Evolutionary conservation across 139 green algal genomes (phyloP), one percentile per base, ranked within the genome.

Genomic region (Micractinium sp.): DNA sequence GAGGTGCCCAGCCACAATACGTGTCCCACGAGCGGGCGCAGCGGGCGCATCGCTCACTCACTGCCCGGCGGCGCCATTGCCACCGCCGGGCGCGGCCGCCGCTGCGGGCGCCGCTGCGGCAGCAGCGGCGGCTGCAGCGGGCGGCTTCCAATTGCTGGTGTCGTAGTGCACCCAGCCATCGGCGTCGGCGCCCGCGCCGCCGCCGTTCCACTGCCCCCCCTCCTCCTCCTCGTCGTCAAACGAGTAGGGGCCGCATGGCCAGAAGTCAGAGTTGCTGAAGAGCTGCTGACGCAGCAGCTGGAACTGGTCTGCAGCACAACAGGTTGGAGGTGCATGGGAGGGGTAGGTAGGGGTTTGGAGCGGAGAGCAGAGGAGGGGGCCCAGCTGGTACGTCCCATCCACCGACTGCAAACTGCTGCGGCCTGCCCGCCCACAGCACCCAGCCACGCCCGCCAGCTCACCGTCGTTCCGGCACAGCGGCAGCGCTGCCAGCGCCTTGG

Each of bases 121-220:
- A 25, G 19, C 38, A 1, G 77, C 77, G 5, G 77, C 77, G 0
- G 77, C 76, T 19, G 76, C 77, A 12, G 23, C 77, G 15, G 77
- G 77, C 77, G 78, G 78, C 78, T 67, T 84, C 78, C 78, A 92
- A n/a, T 91, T 89, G 38, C 29, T 82, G 14, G 85, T 92, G 89
- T 92, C 90, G 87, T 92, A 92, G 47, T 91, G 41, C 79, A 85
- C 67, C 87, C 87, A 92, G 12, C 81, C 90, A 27, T 92, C 90
- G 33, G 74, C 53, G 33, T 89, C 90, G 3, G 18, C 53, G 61
- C n/a, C 75, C 0, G 56, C 85, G 29, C 27, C 15, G 27, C 29
- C 79, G 20, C 75, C 63, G 19, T 36, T 23, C 25, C 53, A 84
- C 74, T 75, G 73, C 41, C 20, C 89, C 25, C 67, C 83, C 66